A percentile compares a stretch with the other conserved stretches of the same genome.
phyloP scores from a whole-genome alignment of 176 grass and related monocot species.

The Bromus sterilis region DNA sequence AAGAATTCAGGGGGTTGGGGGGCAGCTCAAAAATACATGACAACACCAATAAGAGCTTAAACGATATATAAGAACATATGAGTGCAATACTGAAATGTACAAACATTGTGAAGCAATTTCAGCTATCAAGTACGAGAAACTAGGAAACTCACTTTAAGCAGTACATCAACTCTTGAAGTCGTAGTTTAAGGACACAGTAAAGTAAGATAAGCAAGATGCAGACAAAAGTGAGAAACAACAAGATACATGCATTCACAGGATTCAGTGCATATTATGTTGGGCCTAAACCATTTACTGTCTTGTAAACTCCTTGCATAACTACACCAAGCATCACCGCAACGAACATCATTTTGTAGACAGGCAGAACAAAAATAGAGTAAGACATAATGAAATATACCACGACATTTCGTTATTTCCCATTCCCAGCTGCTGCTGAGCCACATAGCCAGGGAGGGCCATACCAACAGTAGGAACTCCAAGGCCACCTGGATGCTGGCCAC shows the following conservation, averaged over 20 bases:
- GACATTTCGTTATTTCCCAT: constrained; percentile 87
- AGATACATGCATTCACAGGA: background rate
- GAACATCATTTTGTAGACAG: background rate
- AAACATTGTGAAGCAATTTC: background rate
- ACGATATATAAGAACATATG: background rate
- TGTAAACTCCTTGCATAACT: background rate
- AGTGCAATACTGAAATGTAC: background rate
- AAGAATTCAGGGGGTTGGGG: background rate
- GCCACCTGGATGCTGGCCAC: constrained; percentile 66
- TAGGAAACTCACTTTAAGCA: background rate
- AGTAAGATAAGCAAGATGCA: background rate
- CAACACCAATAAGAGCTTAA: background rate
- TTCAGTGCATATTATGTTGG: background rate
- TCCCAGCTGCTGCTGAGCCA: constrained; percentile 84
- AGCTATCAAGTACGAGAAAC: background rate
- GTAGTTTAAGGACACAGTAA: background rate
- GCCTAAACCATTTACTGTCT: background rate
- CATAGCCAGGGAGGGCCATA: constrained; percentile 94
- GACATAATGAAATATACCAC: constrained; percentile 51
- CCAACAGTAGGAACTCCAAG: constrained; percentile 76
- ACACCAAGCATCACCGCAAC: background rate
- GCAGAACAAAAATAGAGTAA: background rate
- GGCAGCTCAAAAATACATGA: background rate
- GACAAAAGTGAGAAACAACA: background rate
- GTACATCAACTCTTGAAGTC: background rate